Evolutionary conservation across 2,329 filamentous ascomycete species (phyloP).

Genomic region (Byssochlamys sp.): DNA sequence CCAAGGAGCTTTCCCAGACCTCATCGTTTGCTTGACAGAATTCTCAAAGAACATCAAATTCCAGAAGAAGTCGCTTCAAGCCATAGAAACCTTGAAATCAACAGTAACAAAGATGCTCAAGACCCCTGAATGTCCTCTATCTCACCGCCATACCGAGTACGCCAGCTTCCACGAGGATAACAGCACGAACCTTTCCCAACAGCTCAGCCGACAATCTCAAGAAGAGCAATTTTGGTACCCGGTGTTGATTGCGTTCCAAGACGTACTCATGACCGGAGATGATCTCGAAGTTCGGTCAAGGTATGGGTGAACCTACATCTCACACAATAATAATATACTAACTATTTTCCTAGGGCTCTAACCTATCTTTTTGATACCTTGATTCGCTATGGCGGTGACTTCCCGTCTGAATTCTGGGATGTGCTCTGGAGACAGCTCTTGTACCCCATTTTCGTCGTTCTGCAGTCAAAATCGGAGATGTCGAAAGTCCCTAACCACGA

Average conservation of each 20-base stretch:
- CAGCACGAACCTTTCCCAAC: conserved; percentile 46
- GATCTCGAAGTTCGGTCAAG: conserved; percentile 84
- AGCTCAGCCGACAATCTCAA: conserved; percentile 69
- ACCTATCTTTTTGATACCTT: conserved; percentile 96
- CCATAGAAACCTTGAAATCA: conserved; percentile 87
- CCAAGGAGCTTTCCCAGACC: conserved; percentile 90
- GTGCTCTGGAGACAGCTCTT: conserved; percentile 93
- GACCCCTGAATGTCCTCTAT: conserved; percentile 88
- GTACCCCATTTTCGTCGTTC: conserved; percentile 95
- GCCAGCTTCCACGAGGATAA: conserved; percentile 36
- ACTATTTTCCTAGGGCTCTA: conserved; percentile 48
- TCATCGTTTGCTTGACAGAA: conserved; percentile 91
- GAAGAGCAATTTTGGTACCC: conserved; percentile 99
- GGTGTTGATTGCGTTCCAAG: conserved; percentile 93
- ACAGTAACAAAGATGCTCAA: conserved; percentile 90
- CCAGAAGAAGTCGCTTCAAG: conserved; percentile 94
- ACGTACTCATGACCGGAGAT: conserved; percentile 97
- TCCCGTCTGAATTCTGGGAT: conserved; percentile 93
- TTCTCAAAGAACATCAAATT: conserved; percentile 98
- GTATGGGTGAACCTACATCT: conserved; percentile 38
- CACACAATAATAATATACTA: conserved; percentile 1
- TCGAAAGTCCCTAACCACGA: conserved; percentile 90
- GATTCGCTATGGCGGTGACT: conserved; percentile 79
- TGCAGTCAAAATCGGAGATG: conserved; percentile 94
- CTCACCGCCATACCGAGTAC: conserved; percentile 48